Evolutionary conservation across 306 rosid genomes (phyloP).

Genomic region (Comarum palustre): DNA sequence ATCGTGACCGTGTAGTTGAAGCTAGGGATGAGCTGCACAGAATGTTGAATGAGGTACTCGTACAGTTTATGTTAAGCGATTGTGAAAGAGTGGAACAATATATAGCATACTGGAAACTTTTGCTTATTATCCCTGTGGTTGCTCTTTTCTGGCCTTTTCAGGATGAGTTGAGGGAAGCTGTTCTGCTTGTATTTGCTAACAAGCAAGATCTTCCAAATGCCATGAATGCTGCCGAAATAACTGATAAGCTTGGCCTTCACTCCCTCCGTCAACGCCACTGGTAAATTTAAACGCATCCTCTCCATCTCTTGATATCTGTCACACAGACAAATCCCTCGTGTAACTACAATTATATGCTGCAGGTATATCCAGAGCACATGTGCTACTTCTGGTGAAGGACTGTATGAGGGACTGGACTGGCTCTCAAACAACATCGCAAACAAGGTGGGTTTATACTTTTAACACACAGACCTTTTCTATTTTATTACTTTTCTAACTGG

Average conservation of each 20-base stretch:
- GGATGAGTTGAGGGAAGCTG: constrained; percentile 91
- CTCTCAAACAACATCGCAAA: constrained; percentile 81
- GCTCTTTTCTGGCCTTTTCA: constrained; percentile 27
- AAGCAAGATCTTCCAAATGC: constrained; percentile 96
- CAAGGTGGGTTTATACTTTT: constrained; percentile 42
- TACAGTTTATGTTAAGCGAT: neutral
- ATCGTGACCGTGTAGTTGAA: constrained; percentile 76
- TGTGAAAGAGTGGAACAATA: neutral
- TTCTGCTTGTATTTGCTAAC: constrained; percentile 81
- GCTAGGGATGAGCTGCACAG: constrained; percentile 89
- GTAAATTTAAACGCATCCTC: constrained; percentile 28
- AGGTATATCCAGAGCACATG: constrained; percentile 94
- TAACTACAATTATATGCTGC: constrained; percentile 6
- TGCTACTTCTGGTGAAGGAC: constrained; percentile 86
- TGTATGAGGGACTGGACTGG: constrained; percentile 86
- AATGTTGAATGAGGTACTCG: constrained; percentile 71
- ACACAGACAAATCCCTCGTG: neutral
- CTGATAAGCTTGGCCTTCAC: constrained; percentile 85
- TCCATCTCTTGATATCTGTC: neutral
- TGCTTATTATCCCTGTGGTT: neutral
- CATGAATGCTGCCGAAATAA: constrained; percentile 88
- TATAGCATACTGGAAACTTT: neutral
- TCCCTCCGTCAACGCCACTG: constrained; percentile 92
- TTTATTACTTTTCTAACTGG: neutral
- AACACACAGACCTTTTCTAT: neutral